Conservation (phyloP, 441 rosid genomes). For the Gossypium schwendimanii region DNA sequence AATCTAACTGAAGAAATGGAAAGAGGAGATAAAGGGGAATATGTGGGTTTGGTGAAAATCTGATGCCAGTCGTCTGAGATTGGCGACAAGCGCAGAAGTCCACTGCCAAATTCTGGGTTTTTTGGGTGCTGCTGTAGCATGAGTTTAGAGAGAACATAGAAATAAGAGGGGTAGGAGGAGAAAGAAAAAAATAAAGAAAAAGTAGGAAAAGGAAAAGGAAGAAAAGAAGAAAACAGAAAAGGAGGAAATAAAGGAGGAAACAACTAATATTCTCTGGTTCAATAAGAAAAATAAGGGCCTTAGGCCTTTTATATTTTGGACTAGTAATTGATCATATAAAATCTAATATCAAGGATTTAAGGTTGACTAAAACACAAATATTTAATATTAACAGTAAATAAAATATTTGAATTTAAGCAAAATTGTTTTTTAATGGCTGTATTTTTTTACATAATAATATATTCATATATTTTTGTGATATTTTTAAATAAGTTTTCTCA, state of each 20-base stretch:
- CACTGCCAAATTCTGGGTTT: neutral
- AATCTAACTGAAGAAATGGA: neutral
- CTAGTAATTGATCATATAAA: neutral
- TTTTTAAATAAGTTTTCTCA: neutral
- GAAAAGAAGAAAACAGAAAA: neutral
- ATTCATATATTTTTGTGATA: neutral
- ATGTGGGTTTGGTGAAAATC: neutral
- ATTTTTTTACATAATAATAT: neutral
- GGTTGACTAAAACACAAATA: neutral
- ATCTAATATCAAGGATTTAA: neutral
- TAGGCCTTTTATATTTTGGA: neutral
- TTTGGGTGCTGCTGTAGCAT: neutral
- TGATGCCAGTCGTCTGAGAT: neutral
- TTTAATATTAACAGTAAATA: neutral
- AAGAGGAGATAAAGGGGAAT: neutral
- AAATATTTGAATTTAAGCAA: neutral
- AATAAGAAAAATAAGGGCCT: neutral
- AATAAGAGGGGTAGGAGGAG: neutral
- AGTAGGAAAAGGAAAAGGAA: neutral
- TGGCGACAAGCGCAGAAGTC: no score
- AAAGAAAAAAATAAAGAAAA: neutral
- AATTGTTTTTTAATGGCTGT: neutral
- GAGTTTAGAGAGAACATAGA: neutral
- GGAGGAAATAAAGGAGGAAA: neutral
- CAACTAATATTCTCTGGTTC: neutral